Percentiles rank a stretch among this genome's conserved stretches.
Conservation (phyloP, 495 filamentous ascomycete genomes). For the Lepidopterella palustris region DNA sequence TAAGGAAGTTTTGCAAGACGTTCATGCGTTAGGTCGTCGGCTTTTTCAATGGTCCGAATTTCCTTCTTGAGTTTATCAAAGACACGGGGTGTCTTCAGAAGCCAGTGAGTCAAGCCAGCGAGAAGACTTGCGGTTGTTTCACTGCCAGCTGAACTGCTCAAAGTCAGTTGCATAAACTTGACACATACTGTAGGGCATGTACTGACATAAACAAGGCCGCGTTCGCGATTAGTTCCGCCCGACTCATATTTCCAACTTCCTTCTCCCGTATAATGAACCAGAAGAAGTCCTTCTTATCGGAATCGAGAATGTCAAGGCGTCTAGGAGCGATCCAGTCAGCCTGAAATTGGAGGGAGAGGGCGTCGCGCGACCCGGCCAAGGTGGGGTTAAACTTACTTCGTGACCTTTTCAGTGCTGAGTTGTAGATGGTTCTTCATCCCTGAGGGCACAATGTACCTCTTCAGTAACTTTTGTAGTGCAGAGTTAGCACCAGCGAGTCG, state of each 20-base stretch:
- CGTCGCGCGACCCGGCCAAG: not conserved
- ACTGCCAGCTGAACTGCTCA: conserved; percentile 1
- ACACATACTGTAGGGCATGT: too few species aligned
- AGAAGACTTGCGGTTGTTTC: conserved; percentile 8
- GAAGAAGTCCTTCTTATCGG: conserved; percentile 17
- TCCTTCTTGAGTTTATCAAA: conserved; percentile 1
- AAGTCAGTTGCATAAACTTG: not conserved
- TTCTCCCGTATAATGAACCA: not conserved
- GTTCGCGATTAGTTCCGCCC: conserved; percentile 18
- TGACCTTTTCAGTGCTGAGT: conserved; percentile 16
- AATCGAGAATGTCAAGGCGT: conserved; percentile 13
- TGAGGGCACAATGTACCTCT: conserved; percentile 15
- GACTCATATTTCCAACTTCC: not conserved
- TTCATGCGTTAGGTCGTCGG: not conserved
- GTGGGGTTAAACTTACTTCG: conserved; percentile 1
- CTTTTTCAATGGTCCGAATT: not conserved
- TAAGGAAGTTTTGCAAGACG: not conserved
- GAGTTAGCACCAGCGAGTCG: conserved; percentile 25
- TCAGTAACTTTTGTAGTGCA: conserved; percentile 20
- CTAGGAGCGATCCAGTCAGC: not conserved
- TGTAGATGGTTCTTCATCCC: conserved; percentile 8
- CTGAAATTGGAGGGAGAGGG: not conserved
- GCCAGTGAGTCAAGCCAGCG: not conserved
- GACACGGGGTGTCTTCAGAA: conserved; percentile 1
- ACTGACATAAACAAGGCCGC: conserved; percentile 13